A percentile compares a stretch with the other conserved stretches of the same genome.
Conservation (phyloP, 331 rosid species). For the Quercus phellos region DNA sequence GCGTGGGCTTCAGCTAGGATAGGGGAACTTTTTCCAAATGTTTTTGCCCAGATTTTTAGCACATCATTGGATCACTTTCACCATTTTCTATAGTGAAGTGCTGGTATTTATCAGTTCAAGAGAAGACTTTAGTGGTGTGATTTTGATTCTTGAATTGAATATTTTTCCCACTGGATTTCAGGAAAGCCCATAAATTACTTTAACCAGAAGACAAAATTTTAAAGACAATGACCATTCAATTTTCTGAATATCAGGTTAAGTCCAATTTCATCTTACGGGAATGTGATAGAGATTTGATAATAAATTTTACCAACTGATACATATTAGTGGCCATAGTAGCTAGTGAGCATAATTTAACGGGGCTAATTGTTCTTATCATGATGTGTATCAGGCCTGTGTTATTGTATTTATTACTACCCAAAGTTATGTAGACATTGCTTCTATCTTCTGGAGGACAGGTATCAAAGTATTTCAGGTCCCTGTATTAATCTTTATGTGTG, state of each 20-base stretch:
- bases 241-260: conserved; percentile 86
- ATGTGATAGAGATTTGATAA: conserved; percentile 2
- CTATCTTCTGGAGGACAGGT: conserved; percentile 97
- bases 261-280: conserved; percentile 15
- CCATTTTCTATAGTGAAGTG: neutral
- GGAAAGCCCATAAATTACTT: conserved; percentile 93
- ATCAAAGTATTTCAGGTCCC: conserved; percentile 10
- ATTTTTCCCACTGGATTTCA: conserved; percentile 32
- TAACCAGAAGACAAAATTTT: conserved; percentile 85
- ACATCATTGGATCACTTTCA: conserved; percentile 58
- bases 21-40: no score
- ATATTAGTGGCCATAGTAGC: conserved; percentile 4
- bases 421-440: conserved; percentile 79
- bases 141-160: conserved; percentile 2
- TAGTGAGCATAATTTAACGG: conserved; percentile 7
- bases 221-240: conserved; percentile 81
- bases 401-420: conserved; percentile 87
- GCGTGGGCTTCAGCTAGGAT: no score
- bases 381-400: conserved; percentile 69
- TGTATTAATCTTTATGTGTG: neutral
- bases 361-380: conserved; percentile 17
- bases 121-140: neutral
- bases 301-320: conserved; percentile 4
- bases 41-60: no score
- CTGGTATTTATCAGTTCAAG: neutral